Evolutionary conservation across 2,329 filamentous ascomycete species (phyloP), one percentile per base, ranked within the genome.

Genomic region (Cladosporium colombiae): DNA sequence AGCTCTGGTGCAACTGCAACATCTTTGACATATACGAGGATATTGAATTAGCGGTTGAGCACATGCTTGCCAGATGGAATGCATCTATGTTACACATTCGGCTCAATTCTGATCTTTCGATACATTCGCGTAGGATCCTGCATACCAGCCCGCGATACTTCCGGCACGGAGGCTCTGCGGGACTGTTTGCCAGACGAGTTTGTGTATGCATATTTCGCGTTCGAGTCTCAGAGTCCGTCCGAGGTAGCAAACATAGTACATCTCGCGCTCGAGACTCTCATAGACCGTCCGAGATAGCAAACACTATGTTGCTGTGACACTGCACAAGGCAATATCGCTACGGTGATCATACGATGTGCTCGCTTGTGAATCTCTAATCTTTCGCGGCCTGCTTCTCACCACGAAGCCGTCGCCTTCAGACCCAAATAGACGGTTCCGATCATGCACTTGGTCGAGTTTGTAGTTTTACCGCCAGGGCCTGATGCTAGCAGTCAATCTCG

Each of bases 401-500:
- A 2, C 8, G 18, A 55, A 21, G 18, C 18, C 27, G 52, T 55
- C 8, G 52, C 29, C 18, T 55, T 29, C 29, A 33, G 40, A 21
- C 40, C 40, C 40, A 46, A 3, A 13, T 6, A 33, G 27, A n/a
- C 14, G 27, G 52, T 55, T 13, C 18, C 52, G 52, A 33, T 3
- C 16, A 55, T 29, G 52, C 27, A 31, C 16, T 33, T 55, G 27
- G 27, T 52, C 31, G 5, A 25, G 18, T 14, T 50, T 21, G 25
- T 21, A 40, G 29, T 21, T n/a, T 7, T 21, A n/a, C 27, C 4
- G 40, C 23, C 40, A 16, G 46, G 6, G 52, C 52, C 29, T 29
- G 52, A 55, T 55, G 52, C 27, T 55, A 31, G 40, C n/a, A 21
- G 55, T 57, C 33, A 57, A 57, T 23, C 21, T 33, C 55, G 21